A percentile compares a stretch with the other conserved stretches of the same genome.
Conservation (phyloP, 148 eudicot species). For the Amaranthus hypochondriacus region DNA sequence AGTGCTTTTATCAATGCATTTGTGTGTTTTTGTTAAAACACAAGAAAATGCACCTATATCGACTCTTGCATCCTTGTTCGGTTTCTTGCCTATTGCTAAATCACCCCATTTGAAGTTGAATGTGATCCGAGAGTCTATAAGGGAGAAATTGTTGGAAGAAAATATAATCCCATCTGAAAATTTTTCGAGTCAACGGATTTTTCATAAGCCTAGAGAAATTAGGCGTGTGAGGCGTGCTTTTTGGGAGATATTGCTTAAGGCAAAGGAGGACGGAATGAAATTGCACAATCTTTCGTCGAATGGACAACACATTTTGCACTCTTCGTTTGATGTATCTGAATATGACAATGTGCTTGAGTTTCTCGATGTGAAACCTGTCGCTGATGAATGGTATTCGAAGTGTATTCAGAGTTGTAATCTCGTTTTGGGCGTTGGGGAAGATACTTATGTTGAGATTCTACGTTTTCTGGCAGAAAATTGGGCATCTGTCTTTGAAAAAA, state of each 20-base stretch:
- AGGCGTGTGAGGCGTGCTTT: conserved; percentile 45
- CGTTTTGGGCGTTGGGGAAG: conserved; percentile 40
- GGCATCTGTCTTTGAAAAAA: conserved; percentile 32
- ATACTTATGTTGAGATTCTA: conserved; percentile 45
- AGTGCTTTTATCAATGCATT: conserved; percentile 51
- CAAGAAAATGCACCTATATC: conserved; percentile 41
- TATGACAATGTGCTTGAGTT: conserved; percentile 40
- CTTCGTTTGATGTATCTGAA: conserved; percentile 42
- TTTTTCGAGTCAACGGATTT: conserved; percentile 35
- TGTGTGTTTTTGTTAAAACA: conserved; percentile 34
- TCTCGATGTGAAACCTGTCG: conserved; percentile 45
- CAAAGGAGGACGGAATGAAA: conserved; percentile 33
- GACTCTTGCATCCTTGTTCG: conserved; percentile 37
- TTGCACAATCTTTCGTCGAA: conserved; percentile 55
- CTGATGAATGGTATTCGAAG: conserved; percentile 52
- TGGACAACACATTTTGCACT: conserved; percentile 46
- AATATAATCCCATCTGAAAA: conserved; percentile 50
- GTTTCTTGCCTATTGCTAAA: conserved; percentile 38
- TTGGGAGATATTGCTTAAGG: conserved; percentile 43
- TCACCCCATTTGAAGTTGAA: conserved; percentile 40
- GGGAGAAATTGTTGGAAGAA: conserved; percentile 28
- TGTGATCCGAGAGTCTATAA: conserved; percentile 39
- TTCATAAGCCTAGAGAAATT: conserved; percentile 56
- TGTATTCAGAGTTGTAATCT: conserved; percentile 60
- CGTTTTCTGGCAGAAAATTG: conserved; percentile 45